These are phyloP conservation scores for Kazachstania sp. DNA, from an alignment of 1,139 yeast species.

Conservation along the genomic window DNA sequence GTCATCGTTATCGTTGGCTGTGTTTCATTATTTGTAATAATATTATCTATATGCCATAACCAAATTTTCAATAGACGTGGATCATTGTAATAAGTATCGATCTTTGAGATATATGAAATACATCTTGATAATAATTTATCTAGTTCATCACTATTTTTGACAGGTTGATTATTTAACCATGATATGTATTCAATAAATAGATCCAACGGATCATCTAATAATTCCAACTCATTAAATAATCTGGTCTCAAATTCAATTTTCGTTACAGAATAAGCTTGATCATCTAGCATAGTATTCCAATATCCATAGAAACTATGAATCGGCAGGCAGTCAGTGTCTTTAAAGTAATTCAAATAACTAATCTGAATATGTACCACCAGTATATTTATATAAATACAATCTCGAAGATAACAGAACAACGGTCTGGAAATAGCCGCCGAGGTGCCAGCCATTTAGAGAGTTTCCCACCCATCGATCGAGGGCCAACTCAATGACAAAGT, in stretches of 20 bases:
- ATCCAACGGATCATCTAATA: conserved; percentile 15
- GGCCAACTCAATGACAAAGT: too few species aligned
- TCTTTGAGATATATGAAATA: neutral
- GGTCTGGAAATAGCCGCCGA: too few species aligned
- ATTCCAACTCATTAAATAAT: conserved; percentile 38
- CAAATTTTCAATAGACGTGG: conserved; percentile 73
- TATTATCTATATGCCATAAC: conserved; percentile 36
- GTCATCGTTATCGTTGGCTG: too few species aligned
- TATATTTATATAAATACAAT: too few species aligned
- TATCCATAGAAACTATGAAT: neutral
- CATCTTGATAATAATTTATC: conserved; percentile 47
- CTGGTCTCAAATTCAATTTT: conserved; percentile 27
- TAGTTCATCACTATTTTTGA: conserved; percentile 49
- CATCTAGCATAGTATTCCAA: neutral
- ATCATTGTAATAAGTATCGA: conserved; percentile 64
- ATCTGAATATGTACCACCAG: too few species aligned
- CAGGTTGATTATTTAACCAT: conserved; percentile 61
- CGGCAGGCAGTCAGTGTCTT: too few species aligned
- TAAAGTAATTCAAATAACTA: too few species aligned
- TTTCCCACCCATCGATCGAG: too few species aligned
- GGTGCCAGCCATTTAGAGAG: too few species aligned
- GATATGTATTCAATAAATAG: conserved; percentile 44
- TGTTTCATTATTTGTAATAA: too few species aligned
- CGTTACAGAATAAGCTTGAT: neutral
- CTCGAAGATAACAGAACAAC: too few species aligned